Conservation (phyloP, 208 protist species). For the Tritrichomonas foetus region DNA sequence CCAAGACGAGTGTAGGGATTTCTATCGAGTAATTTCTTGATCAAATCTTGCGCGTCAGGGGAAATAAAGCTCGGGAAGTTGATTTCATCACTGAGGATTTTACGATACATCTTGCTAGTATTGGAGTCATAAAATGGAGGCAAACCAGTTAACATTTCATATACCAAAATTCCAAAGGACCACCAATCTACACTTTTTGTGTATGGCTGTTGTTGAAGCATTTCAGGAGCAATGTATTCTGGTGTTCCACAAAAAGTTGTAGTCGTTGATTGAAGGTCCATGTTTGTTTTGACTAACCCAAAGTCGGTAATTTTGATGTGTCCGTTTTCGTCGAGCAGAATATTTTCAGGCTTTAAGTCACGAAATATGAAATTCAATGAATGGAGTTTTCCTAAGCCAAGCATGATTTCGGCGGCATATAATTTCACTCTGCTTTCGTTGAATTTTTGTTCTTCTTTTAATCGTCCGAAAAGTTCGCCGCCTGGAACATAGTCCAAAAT, state of each 20-base stretch:
- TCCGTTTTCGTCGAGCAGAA: constrained; percentile 58
- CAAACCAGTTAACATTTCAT: constrained; percentile 65
- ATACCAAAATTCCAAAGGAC: constrained; percentile 65
- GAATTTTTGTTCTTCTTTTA: constrained; percentile 49
- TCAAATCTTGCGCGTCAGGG: constrained; percentile 47
- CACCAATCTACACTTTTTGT: constrained; percentile 69
- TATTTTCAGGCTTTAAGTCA: constrained; percentile 65
- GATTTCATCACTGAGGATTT: neutral
- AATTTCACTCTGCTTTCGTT: neutral
- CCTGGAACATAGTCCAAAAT: constrained; percentile 61
- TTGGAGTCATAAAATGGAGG: constrained; percentile 40
- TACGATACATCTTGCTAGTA: neutral
- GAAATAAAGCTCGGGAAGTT: constrained; percentile 51
- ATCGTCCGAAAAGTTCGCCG: constrained; percentile 60
- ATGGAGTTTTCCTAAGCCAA: constrained; percentile 61
- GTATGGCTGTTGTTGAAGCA: constrained; percentile 60
- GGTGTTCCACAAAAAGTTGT: constrained; percentile 67
- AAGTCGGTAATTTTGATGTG: constrained; percentile 82
- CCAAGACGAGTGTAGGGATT: constrained; percentile 37
- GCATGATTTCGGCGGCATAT: constrained; percentile 54
- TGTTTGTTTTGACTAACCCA: constrained; percentile 56
- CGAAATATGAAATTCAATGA: constrained; percentile 55
- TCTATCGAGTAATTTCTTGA: constrained; percentile 42
- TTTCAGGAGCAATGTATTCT: constrained; percentile 65
- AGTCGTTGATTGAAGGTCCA: neutral